phyloP scores from a whole-genome alignment of 805 yeast genomes.

The Candida multigemmis region DNA sequence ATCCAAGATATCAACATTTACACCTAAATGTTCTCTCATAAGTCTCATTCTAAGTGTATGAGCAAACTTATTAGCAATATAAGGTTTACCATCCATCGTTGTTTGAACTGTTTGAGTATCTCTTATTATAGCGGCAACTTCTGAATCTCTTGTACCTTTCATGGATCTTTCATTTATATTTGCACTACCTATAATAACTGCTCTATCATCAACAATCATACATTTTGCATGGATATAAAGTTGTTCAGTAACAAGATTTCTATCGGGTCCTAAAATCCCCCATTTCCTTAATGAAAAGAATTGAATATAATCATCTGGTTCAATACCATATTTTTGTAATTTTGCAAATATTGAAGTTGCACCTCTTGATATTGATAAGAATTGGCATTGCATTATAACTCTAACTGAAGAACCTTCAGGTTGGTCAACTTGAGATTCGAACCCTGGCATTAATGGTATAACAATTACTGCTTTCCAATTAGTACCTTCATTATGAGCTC shows the following conservation, averaged over 20 bases:
- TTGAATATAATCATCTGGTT: conserved; percentile 85
- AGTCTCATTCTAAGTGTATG: conserved; percentile 81
- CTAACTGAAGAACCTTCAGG: conserved; percentile 94
- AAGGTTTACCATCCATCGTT: conserved; percentile 78
- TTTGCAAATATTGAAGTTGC: conserved; percentile 79
- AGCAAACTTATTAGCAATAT: conserved; percentile 78
- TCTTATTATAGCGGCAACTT: conserved; percentile 80
- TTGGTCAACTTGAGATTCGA: conserved; percentile 85
- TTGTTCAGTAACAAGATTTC: conserved; percentile 78
- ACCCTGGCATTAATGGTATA: conserved; percentile 97
- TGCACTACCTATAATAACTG: conserved; percentile 94
- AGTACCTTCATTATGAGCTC: conserved; percentile 71
- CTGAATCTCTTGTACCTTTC: conserved; percentile 92
- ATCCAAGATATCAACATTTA: conserved; percentile 82
- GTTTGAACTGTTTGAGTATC: conserved; percentile 65
- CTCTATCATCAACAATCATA: conserved; percentile 86
- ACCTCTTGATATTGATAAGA: conserved; percentile 87
- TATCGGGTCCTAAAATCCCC: conserved; percentile 80
- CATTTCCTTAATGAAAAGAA: conserved; percentile 90
- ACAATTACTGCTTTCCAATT: conserved; percentile 86
- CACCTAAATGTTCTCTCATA: conserved; percentile 95
- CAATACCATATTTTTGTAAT: conserved; percentile 68
- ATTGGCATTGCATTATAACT: conserved; percentile 94
- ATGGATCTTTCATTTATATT: conserved; percentile 94
- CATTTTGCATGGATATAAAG: conserved; percentile 89